Evolutionary conservation across 257 asterid genomes (phyloP).

Genomic region (Rhazya stricta): DNA sequence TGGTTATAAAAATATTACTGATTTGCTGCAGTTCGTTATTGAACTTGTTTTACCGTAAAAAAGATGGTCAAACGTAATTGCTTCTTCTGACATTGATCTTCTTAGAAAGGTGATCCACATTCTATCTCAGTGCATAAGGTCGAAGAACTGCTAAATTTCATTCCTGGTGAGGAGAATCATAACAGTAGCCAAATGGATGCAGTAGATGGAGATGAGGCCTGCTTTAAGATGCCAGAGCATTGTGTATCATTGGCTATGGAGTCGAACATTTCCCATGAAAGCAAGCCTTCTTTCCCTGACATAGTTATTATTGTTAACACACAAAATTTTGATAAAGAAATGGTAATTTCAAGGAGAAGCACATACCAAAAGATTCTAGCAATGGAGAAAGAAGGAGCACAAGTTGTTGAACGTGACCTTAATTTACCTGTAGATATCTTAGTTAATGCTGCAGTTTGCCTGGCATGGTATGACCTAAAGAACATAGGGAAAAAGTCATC

Average conservation of each 20-base stretch:
- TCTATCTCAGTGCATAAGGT: constrained; percentile 33
- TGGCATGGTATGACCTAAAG: constrained; percentile 85
- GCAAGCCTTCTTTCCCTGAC: constrained; percentile 38
- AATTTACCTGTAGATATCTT: constrained; percentile 72
- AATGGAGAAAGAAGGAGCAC: constrained; percentile 78
- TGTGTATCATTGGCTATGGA: constrained; percentile 36
- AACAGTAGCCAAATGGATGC: constrained; percentile 31
- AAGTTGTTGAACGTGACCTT: constrained; percentile 85
- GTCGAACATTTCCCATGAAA: constrained; percentile 38
- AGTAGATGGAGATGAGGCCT: constrained; percentile 37
- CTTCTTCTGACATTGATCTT: constrained; percentile 18
- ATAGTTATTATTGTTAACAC: constrained; percentile 74
- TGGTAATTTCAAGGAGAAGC: constrained; percentile 88
- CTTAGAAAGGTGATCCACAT: constrained; percentile 43
- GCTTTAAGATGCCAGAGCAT: constrained; percentile 37
- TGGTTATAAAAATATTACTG: neutral
- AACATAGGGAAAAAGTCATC: constrained; percentile 81
- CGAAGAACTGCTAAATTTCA: constrained; percentile 50
- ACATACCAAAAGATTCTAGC: constrained; percentile 85
- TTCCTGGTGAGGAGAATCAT: constrained; percentile 45
- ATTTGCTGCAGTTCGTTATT: neutral
- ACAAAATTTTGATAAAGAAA: constrained; percentile 66
- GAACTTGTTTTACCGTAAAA: neutral
- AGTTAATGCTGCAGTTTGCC: constrained; percentile 64
- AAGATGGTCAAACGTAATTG: neutral